phyloP scores from a whole-genome alignment of 495 filamentous ascomycete genomes.

The Aspergillus conjunctus region DNA sequence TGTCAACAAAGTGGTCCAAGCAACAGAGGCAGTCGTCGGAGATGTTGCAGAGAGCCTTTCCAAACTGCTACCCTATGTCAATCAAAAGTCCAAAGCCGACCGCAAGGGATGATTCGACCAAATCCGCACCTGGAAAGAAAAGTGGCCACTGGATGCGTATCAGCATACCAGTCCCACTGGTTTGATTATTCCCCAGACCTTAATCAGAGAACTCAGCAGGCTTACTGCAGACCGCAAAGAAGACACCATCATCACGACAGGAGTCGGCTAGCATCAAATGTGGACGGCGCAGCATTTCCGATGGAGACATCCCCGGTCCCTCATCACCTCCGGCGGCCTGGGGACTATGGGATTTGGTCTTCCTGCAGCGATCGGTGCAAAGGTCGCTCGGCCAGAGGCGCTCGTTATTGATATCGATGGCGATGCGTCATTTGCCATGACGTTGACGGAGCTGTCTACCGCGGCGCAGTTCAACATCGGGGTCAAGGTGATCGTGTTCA shows the following conservation, averaged over 20 bases:
- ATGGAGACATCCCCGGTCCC: conserved; percentile 81
- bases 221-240: conserved; percentile 68
- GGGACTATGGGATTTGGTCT: conserved; percentile 97
- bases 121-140: conserved; percentile 85
- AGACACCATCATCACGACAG: conserved; percentile 83
- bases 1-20: conserved; percentile 66
- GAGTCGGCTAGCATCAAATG: conserved; percentile 97
- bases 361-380: conserved; percentile 89
- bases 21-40: conserved; percentile 61
- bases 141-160: conserved; percentile 74
- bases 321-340: conserved; percentile 89
- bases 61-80: conserved; percentile 68
- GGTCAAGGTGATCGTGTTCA: conserved; percentile 87
- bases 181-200: conserved; percentile 82
- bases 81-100: conserved; percentile 44
- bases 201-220: conserved; percentile 80
- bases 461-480: conserved; percentile 89
- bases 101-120: conserved; percentile 82
- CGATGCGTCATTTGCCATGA: conserved; percentile 95
- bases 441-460: conserved; percentile 83
- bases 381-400: conserved; percentile 83
- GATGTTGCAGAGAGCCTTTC: conserved; percentile 66
- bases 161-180: conserved; percentile 68
- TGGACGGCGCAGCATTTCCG: conserved; percentile 94
- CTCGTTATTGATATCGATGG: conserved; percentile 94